phyloP scores from a whole-genome alignment of 768 basidiomycete genomes.

The Tephrocybe sp. region DNA sequence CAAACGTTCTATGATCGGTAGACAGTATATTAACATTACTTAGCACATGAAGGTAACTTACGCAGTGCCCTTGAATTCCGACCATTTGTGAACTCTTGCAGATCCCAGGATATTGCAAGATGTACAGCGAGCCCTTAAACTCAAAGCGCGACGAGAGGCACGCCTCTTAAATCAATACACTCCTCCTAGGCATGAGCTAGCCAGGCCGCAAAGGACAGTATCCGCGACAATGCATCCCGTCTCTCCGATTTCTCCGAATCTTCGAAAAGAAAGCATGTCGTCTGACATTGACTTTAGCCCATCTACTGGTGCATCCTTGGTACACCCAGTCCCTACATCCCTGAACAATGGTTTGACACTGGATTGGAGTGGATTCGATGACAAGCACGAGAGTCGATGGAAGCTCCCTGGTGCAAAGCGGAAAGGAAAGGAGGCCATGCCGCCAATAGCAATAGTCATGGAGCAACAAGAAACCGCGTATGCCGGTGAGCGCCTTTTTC shows the following conservation, averaged over 20 bases:
- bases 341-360: slow-evolving; percentile 66
- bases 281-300: slow-evolving; percentile 73
- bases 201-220: slow-evolving; percentile 19
- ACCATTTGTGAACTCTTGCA: slow-evolving; percentile 23
- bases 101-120: slow-evolving; percentile 82
- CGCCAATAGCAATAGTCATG: slow-evolving; percentile 40
- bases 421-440: slow-evolving; percentile 50
- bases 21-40: slow-evolving; percentile 8
- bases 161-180: slow-evolving; percentile 36
- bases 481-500: slow-evolving; percentile 38
- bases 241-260: slow-evolving; percentile 23
- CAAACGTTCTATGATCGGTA: background rate
- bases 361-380: slow-evolving; percentile 70
- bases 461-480: slow-evolving; percentile 62
- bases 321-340: slow-evolving; percentile 69
- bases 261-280: slow-evolving; percentile 24
- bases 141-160: slow-evolving; percentile 75
- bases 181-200: slow-evolving; percentile 13
- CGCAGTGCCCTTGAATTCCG: background rate
- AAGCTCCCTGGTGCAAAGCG: slow-evolving; percentile 53
- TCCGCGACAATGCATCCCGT: slow-evolving; percentile 30
- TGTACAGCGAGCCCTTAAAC: slow-evolving; percentile 69
- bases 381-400: slow-evolving; percentile 61
- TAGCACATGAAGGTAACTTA: slow-evolving; percentile 73
- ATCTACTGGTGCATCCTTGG: slow-evolving; percentile 40